These are phyloP conservation scores for Hypoxylon sp. DNA, from an alignment of 2,329 filamentous ascomycete species.

Conservation along the genomic window DNA sequence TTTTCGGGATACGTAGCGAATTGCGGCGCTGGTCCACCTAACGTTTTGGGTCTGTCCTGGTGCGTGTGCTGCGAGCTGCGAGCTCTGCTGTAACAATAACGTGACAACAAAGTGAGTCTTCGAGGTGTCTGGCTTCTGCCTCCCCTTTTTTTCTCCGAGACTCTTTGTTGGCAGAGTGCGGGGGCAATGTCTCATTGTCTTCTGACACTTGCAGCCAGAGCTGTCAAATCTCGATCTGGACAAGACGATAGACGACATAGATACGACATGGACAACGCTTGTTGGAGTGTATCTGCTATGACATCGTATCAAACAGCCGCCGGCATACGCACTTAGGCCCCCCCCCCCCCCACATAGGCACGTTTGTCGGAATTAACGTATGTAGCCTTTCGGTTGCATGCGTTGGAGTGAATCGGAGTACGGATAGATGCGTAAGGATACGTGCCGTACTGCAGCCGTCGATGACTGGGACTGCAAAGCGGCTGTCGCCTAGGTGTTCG, in stretches of 20 bases:
- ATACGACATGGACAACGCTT: not conserved
- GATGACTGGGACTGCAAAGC: constrained; percentile 19
- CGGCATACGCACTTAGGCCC: constrained; percentile 9
- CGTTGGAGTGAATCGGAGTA: constrained; percentile 11
- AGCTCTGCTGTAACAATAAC: constrained; percentile 12
- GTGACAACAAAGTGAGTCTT: not conserved
- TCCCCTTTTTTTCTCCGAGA: constrained; percentile 20
- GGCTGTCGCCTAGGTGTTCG: constrained; percentile 2
- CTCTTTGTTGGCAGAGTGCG: not conserved
- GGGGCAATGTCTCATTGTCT: not conserved
- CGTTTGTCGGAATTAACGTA: constrained; percentile 29
- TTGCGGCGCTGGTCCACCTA: constrained; percentile 23
- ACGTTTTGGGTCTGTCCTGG: constrained; percentile 2
- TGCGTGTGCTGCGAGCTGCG: constrained; percentile 4
- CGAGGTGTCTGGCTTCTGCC: not conserved
- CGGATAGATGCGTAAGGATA: not conserved
- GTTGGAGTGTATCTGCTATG: constrained; percentile 2
- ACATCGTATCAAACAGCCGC: constrained; percentile 13
- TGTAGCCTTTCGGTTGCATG: constrained; percentile 25
- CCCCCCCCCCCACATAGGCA: constrained; percentile 29
- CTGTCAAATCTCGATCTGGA: not conserved
- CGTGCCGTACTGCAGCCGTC: not conserved
- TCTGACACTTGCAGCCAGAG: not conserved
- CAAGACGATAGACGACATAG: no score
- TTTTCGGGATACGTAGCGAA: constrained; percentile 28